Evolutionary conservation across 345 rosid genomes (phyloP).

Genomic region (Camelina neglecta): DNA sequence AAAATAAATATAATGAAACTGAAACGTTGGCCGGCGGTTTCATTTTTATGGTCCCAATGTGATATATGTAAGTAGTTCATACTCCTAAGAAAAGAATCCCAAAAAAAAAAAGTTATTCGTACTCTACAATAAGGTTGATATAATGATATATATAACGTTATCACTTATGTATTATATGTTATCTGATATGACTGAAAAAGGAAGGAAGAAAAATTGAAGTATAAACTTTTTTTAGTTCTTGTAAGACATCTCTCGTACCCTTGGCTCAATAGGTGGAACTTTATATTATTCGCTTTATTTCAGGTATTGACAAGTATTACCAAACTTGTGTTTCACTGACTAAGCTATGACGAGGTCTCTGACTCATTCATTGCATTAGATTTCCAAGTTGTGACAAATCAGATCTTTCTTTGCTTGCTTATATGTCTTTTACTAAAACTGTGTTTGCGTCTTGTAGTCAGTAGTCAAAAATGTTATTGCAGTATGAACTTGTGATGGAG

Average conservation of each 20-base stretch:
- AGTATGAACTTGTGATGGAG: too few species aligned
- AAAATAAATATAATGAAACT: constrained; percentile 1
- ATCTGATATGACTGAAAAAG: neutral
- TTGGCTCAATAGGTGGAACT: constrained; percentile 12
- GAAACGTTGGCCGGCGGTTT: constrained; percentile 13
- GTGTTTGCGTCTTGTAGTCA: too few species aligned
- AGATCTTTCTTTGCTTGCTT: too few species aligned
- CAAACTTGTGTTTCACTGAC: constrained; percentile 96
- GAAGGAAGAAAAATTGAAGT: neutral
- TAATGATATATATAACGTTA: too few species aligned
- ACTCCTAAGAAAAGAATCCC: neutral
- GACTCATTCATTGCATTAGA: too few species aligned
- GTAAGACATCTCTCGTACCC: neutral
- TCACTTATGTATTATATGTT: too few species aligned
- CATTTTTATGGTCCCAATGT: constrained; percentile 28
- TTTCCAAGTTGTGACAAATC: too few species aligned
- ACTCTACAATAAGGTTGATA: neutral
- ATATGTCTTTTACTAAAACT: too few species aligned
- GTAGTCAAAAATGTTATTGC: too few species aligned
- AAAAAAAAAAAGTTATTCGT: neutral
- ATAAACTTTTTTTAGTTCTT: neutral
- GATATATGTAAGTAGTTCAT: neutral
- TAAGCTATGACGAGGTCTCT: constrained; percentile 85
- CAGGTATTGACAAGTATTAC: constrained; percentile 89
- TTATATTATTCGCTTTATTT: constrained; percentile 19